phyloP scores from a whole-genome alignment of 225 moss, liverwort and hornwort species.

The Polytrichum commune region DNA sequence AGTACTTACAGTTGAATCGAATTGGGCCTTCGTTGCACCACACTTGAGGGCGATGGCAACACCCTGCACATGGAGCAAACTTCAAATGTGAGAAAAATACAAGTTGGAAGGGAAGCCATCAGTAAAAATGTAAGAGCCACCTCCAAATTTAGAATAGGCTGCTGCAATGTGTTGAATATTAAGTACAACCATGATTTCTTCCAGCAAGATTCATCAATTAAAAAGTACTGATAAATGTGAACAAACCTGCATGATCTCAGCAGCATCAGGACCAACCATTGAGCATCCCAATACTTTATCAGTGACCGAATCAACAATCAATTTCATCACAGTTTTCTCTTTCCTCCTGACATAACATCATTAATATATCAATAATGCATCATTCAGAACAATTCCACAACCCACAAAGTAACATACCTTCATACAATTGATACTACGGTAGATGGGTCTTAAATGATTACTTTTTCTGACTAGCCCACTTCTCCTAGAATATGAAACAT shows the following conservation, averaged over 20 bases:
- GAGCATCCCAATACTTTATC: conserved; percentile 78
- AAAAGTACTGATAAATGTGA: not conserved
- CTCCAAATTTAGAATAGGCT: too few relatives aligned
- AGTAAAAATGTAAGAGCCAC: not conserved
- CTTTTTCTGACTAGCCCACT: too few relatives aligned
- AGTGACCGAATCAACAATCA: conserved; percentile 64
- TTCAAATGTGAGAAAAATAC: not conserved
- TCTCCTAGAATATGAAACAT: too few relatives aligned
- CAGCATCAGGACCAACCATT: conserved; percentile 96
- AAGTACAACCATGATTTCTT: not conserved
- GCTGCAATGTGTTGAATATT: too few relatives aligned
- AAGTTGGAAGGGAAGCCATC: not conserved
- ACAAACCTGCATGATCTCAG: conserved; percentile 85
- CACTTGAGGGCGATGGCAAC: conserved; percentile 81
- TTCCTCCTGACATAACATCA: conserved; percentile 41
- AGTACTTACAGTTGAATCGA: conserved; percentile 77
- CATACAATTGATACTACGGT: too few relatives aligned
- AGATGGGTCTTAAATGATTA: too few relatives aligned
- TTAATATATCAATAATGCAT: too few relatives aligned
- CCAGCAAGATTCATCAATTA: too few relatives aligned
- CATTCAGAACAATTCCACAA: too few relatives aligned
- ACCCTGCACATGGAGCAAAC: conserved; percentile 39
- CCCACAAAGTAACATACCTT: too few relatives aligned
- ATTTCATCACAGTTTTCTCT: conserved; percentile 87
- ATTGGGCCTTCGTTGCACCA: conserved; percentile 90